A percentile compares a stretch with the other conserved stretches of the same genome.
phyloP scores from a whole-genome alignment of 345 rosid species.

The Gossypium thurberi region DNA sequence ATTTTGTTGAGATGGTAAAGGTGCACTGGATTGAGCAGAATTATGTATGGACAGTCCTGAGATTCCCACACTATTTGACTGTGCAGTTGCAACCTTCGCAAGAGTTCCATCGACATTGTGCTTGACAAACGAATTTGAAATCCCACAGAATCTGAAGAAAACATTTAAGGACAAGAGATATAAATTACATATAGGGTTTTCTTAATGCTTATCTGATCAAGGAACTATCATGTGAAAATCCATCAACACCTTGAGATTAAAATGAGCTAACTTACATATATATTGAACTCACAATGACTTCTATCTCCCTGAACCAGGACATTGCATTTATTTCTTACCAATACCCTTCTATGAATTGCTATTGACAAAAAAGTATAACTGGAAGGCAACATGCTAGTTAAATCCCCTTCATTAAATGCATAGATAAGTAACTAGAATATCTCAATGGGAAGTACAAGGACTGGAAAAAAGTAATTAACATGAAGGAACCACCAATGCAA shows the following conservation, averaged over 20 bases:
- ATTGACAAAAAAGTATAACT: background rate
- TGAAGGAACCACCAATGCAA: background rate
- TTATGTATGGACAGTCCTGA: constrained; percentile 30
- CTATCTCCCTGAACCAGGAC: background rate
- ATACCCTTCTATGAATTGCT: background rate
- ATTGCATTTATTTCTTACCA: background rate
- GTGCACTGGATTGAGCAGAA: constrained; percentile 19
- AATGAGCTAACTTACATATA: background rate
- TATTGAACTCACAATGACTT: background rate
- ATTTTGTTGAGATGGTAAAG: constrained; percentile 25
- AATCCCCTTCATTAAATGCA: background rate
- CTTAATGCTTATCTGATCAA: background rate
- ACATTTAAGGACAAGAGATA: background rate
- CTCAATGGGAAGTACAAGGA: background rate
- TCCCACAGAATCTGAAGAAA: constrained; percentile 67
- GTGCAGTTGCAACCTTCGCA: constrained; percentile 26
- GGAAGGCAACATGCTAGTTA: background rate
- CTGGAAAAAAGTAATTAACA: background rate
- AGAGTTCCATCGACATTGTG: constrained; percentile 40
- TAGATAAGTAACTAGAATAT: background rate
- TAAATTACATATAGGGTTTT: background rate
- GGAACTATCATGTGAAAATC: background rate
- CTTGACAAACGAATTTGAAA: constrained; percentile 60
- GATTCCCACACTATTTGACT: constrained; percentile 27
- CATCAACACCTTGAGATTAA: background rate